These are phyloP conservation scores for Nannizzia gypsea DNA, from an alignment of 2,329 filamentous ascomycete genomes.

Conservation along the genomic window DNA sequence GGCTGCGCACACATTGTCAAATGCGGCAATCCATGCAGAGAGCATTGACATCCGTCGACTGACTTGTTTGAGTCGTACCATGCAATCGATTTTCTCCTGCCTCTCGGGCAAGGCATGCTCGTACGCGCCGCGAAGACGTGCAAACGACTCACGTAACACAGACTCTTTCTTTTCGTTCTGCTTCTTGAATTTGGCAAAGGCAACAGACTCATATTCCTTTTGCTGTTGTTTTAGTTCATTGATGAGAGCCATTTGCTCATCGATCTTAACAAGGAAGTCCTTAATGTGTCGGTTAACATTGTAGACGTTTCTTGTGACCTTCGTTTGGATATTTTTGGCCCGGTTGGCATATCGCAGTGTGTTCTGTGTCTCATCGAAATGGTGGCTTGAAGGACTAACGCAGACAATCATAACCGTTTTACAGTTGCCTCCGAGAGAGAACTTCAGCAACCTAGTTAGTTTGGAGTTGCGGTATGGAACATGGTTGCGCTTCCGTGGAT, in stretches of 20 bases:
- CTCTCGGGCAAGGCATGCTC: constrained; percentile 68
- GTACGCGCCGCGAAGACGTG: constrained; percentile 69
- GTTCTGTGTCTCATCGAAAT: constrained; percentile 98
- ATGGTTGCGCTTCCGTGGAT: constrained; percentile 80
- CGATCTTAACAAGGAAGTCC: constrained; percentile 97
- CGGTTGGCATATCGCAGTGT: constrained; percentile 93
- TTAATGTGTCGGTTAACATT: constrained; percentile 99
- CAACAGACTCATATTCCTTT: constrained; percentile 70
- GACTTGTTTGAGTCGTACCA: constrained; percentile 71
- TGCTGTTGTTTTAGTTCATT: constrained; percentile 90
- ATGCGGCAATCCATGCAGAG: constrained; percentile 87
- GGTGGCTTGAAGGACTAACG: constrained; percentile 87
- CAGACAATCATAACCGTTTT: constrained; percentile 99
- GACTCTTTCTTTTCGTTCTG: constrained; percentile 73
- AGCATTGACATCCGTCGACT: constrained; percentile 75
- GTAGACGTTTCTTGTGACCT: constrained; percentile 97
- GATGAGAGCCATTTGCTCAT: constrained; percentile 94
- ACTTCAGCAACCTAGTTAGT: constrained; percentile 86
- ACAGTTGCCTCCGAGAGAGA: constrained; percentile 94
- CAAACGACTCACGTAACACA: constrained; percentile 63
- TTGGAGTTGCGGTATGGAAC: constrained; percentile 98
- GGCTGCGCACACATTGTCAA: constrained; percentile 67
- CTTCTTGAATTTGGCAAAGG: constrained; percentile 82
- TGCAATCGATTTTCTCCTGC: constrained; percentile 62
- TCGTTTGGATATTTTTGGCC: constrained; percentile 98